Base-by-base conservation (phyloP, 1,139 yeast species). In the Nadsonia commutata region DNA sequence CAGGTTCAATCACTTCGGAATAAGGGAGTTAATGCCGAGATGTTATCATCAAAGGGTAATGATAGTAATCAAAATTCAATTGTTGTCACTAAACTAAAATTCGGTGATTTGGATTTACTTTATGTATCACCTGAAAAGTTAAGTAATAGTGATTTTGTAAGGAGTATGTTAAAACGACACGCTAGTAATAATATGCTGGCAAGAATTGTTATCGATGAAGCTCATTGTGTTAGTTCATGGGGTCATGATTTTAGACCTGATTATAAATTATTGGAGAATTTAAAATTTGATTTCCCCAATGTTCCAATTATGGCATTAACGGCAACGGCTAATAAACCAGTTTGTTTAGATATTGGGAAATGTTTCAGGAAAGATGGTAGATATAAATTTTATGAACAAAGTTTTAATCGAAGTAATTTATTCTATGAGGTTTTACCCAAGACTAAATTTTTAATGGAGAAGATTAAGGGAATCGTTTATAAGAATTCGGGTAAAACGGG, bases 191-290 rank as follows among this genome's bases (percentile, higher is more conserved):
- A 70, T 4, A 66, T 68, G 52, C 64, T 93, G 37, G 95, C 96
- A 0, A 68, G 97, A 44, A 74, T 93, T 31, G 96, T 93, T 9
- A 86, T 93, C 40, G 99, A 93, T 63, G 99, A 93, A 58, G 98
- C 98, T 0, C 99, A 93, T 63, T 93, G 99, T 70, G 94, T 93
- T 45, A 84, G 95, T 48, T 82, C 94, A 11, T 93, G 99, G 99
- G 99, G 99, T 16, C 98, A 93, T 61, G 98, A 93, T 62, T 93
- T 93, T 59, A 70, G 99, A 47, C 97, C 97, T 0, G 97, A 90
- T 60, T 93, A 93, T 63, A 84, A 86, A 55, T 81, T 79, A 23
- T 68, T 93, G 59, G 78, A 78, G 36, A 71, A 71, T 50, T 81
- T 93, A 60, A 84, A 86, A 55, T 62, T 66, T 31, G 72, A 75